Percentiles rank a stretch among this genome's conserved stretches.
phyloP scores from a whole-genome alignment of 108 stramenopile genomes.

The Pseudonitzschia delicatissima region DNA sequence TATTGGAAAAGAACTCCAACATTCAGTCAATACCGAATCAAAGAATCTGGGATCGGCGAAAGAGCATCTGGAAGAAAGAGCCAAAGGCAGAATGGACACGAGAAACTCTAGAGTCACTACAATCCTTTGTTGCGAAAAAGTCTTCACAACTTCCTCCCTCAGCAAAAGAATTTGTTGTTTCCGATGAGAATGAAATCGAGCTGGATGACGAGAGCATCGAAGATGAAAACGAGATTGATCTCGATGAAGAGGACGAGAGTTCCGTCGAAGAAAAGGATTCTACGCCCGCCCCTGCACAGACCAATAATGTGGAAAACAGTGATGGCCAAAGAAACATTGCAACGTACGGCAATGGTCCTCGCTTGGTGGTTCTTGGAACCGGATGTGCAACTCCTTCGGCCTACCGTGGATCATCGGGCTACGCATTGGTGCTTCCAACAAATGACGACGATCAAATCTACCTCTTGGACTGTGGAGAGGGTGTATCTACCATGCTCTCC shows the following conservation, averaged over 20 bases:
- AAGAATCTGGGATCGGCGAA: constrained; percentile 17
- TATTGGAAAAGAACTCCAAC: not conserved
- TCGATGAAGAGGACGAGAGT: constrained; percentile 15
- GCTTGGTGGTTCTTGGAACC: constrained; percentile 71
- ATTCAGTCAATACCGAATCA: not conserved
- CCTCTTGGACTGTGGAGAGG: constrained; percentile 79
- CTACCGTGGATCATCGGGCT: constrained; percentile 64
- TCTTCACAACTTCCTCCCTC: too few species aligned
- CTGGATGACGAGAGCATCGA: not conserved
- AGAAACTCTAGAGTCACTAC: constrained; percentile 9
- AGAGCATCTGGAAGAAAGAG: not conserved
- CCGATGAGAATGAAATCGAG: constrained; percentile 29
- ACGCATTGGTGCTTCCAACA: constrained; percentile 53
- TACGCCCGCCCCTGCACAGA: not conserved
- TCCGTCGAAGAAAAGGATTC: not conserved
- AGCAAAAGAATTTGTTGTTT: constrained; percentile 54
- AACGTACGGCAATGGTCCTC: constrained; percentile 20
- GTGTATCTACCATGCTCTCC: constrained; percentile 52
- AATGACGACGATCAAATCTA: constrained; percentile 14
- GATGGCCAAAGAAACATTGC: not conserved
- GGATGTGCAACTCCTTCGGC: constrained; percentile 87
- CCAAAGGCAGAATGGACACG: constrained; percentile 17
- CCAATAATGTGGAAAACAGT: not conserved
- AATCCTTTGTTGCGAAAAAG: constrained; percentile 11
- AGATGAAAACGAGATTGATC: constrained; percentile 21